Evolutionary conservation across 768 basidiomycete species (phyloP), one percentile per base, ranked within the genome.

Genomic region (Lentinula sp.): DNA sequence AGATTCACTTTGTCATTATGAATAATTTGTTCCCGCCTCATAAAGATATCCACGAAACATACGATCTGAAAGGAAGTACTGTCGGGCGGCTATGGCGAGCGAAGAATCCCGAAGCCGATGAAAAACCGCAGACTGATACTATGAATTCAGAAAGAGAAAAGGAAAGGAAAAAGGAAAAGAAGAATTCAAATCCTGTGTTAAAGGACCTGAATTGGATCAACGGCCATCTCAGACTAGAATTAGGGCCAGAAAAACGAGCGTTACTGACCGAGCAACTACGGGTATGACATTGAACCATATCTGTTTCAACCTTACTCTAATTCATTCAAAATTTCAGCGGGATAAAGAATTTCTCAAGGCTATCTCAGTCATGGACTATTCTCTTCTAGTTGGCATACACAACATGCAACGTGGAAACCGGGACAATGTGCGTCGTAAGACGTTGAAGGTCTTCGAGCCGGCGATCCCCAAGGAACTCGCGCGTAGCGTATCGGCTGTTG

Each of bases 1-100:
- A 99, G 76, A 99, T 99, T 57, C 97, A 99, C 72, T 99, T 99
- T 70, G 94, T 98, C 59, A 97, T 99, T 74, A 98, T 98, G 95
- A 99, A 98, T 78, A 99, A 99, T 72, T 82, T 99, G 32, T 98
- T 99, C 75, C 96, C 97, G 0, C 89, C 97, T 0, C 96, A 98
- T 75, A 87, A 93, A 65, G 97, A 99, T 71, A 82, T 98, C 46
- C 97, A 99, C 74, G 97, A 98, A 77, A 96, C 95, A 34, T 98
- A 91, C 69, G 96, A 99, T 72, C 80, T 98, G 65, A 98, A 99
- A 71, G 96, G 95, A 2, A 93, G 90, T 51, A 95, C 95, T 0
- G 85, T 96, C 1, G 96, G 95, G 0, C 79, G 96, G 28, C 80
- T 86, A 10, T 59, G 57, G 57, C 45, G 42, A 50, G 45, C 45